Conservation (phyloP, 2,329 filamentous ascomycete genomes). For the Exutisphaerella laricina region DNA sequence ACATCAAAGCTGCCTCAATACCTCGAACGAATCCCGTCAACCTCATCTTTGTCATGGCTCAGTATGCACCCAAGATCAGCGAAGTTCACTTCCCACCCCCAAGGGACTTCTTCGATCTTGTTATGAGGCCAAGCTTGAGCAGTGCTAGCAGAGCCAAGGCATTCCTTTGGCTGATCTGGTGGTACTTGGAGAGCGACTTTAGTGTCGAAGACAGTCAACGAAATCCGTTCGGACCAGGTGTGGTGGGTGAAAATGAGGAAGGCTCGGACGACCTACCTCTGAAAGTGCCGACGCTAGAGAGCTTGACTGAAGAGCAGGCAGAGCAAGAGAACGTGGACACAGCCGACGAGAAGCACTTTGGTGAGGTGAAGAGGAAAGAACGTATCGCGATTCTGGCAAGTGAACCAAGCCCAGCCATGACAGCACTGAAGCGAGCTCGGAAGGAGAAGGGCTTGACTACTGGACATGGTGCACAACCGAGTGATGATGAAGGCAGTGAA, state of each 20-base stretch:
- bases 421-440: conserved; percentile 45
- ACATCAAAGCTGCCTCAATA: conserved; percentile 62
- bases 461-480: conserved; percentile 21
- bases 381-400: conserved; percentile 66
- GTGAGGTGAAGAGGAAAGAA: conserved; percentile 66
- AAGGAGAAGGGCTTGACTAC: conserved; percentile 41
- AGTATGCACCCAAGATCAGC: conserved; percentile 83
- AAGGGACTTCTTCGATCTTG: conserved; percentile 90
- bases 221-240: conserved; percentile 77
- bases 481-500: conserved; percentile 31
- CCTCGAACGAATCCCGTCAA: conserved; percentile 96
- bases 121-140: conserved; percentile 81
- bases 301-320: conserved; percentile 61
- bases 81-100: conserved; percentile 83
- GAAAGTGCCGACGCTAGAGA: conserved; percentile 60
- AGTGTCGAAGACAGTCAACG: conserved; percentile 77
- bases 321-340: conserved; percentile 69
- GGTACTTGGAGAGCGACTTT: conserved; percentile 95
- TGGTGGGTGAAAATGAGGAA: conserved; percentile 39
- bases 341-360: conserved; percentile 62
- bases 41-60: conserved; percentile 88
- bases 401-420: conserved; percentile 63
- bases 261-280: conserved; percentile 42
- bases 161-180: conserved; percentile 99
- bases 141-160: conserved; percentile 78